These are phyloP conservation scores for Xerocomellus amylosporus DNA, from an alignment of 768 basidiomycete genomes.

Conservation along the genomic window DNA sequence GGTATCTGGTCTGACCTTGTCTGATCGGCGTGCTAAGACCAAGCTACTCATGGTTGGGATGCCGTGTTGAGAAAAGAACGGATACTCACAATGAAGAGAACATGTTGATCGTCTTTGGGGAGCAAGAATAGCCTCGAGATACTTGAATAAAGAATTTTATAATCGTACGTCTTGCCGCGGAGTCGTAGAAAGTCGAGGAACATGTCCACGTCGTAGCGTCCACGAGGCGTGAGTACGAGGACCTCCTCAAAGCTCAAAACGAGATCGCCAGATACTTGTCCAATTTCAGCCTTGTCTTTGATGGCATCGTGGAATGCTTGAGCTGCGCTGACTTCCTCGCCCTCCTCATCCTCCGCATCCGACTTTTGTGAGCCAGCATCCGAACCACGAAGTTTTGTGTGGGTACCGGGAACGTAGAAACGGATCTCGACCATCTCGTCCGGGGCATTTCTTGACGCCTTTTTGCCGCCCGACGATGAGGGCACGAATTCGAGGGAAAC, in stretches of 20 bases:
- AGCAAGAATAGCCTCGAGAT: slow-evolving; percentile 89
- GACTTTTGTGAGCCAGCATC: slow-evolving; percentile 74
- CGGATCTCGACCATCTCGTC: slow-evolving; percentile 97
- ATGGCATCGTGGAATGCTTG: slow-evolving; percentile 96
- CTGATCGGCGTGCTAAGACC: slow-evolving; percentile 91
- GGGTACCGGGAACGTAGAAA: slow-evolving; percentile 88
- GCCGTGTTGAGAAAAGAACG: not conserved
- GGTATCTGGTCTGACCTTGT: slow-evolving; percentile 97
- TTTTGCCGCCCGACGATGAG: slow-evolving; percentile 43
- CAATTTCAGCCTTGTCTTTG: slow-evolving; percentile 95
- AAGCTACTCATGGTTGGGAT: slow-evolving; percentile 49
- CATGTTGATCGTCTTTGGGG: slow-evolving; percentile 95
- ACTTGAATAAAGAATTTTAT: slow-evolving; percentile 89
- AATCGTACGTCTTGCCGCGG: slow-evolving; percentile 99
- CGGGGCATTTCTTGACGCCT: slow-evolving; percentile 39
- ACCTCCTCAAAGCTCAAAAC: slow-evolving; percentile 96
- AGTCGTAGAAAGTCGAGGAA: slow-evolving; percentile 91
- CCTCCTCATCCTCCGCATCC: slow-evolving; percentile 64
- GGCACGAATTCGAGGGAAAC: slow-evolving; percentile 94
- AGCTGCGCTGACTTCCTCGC: slow-evolving; percentile 84
- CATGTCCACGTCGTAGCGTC: slow-evolving; percentile 97
- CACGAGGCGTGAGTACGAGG: slow-evolving; percentile 91
- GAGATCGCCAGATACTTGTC: slow-evolving; percentile 85
- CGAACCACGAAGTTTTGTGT: slow-evolving; percentile 58
- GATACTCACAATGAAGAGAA: slow-evolving; percentile 82